These are phyloP conservation scores for Blastomyces emzantsi DNA, from an alignment of 2,329 filamentous ascomycete species.

Conservation along the genomic window DNA sequence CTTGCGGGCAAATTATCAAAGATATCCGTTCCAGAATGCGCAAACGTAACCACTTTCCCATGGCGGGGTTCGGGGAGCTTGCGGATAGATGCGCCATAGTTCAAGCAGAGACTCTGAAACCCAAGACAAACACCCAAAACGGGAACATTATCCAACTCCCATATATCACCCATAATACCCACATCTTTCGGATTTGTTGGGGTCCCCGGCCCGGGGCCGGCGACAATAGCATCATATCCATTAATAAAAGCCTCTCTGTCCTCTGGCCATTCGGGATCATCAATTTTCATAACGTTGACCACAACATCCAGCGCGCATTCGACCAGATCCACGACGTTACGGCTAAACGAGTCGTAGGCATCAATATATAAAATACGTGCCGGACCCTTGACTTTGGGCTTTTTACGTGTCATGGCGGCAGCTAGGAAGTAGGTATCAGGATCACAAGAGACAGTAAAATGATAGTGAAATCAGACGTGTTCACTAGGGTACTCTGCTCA, in stretches of 20 bases:
- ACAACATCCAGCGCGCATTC: slow-evolving; percentile 58
- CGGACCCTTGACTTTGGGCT: background rate
- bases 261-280: slow-evolving; percentile 35
- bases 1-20: slow-evolving; percentile 50
- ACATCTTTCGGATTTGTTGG: slow-evolving; percentile 65
- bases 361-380: slow-evolving; percentile 71
- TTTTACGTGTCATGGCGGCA: background rate
- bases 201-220: slow-evolving; percentile 81
- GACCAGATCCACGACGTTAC: slow-evolving; percentile 83
- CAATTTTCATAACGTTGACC: slow-evolving; percentile 65
- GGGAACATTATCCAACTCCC: slow-evolving; percentile 59
- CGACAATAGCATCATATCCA: slow-evolving; percentile 73
- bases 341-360: slow-evolving; percentile 93
- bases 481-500: too few relatives aligned
- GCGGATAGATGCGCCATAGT: slow-evolving; percentile 57
- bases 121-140: slow-evolving; percentile 83
- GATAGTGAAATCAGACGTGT: background rate
- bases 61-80: slow-evolving; percentile 64
- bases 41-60: slow-evolving; percentile 64
- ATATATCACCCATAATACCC: slow-evolving; percentile 69
- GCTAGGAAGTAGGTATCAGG: background rate
- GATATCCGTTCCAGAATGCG: slow-evolving; percentile 53
- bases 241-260: slow-evolving; percentile 42
- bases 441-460: background rate
- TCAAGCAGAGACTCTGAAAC: slow-evolving; percentile 69